Base-by-base conservation (phyloP, 2,329 filamentous ascomycete species). In the Pseudonectria foliicola region DNA sequence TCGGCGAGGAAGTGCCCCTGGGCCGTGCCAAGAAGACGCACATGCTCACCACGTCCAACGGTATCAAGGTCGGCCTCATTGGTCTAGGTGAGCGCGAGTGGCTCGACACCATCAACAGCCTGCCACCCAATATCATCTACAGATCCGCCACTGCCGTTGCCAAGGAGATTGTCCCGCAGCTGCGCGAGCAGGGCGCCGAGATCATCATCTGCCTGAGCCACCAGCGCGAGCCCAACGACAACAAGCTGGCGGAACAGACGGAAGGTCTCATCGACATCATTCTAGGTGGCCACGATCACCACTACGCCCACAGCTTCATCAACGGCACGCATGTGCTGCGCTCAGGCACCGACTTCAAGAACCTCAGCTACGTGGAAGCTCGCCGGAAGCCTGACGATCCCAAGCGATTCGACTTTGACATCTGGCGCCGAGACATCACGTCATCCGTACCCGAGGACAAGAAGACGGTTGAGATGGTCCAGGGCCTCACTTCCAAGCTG, bases 281-380 rank as follows among this genome's bases (percentile, higher is more conserved):
- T 29, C 71, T 95, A 0, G 87, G 88, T 31, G 88, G 88, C 0
- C 88, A 95, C 53, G 89, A 95, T 50, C 89, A 95, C 56, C 92
- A 82, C 61, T 95, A 95, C 55, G 73, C 72, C 12, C 86, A 95
- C 60, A 75, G 71, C 35, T 54, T 88, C 36, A 73, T 92, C 57
- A 88, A 89, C 41, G 82, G 81, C 7, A 85, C 77, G 1, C 88
- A 95, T 51, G 76, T 94, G 3, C 66, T 95, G n/a, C 77, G 89
- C 2, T 93, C 85, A 0, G 88, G 89, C 1, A 86, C 81, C 13
- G 89, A 95, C 57, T 95, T 95, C 63, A 93, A 92, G 62, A 85
- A 95, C 56, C 67, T 95, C 24, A 92, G 85, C 54, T 94, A 94
- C 54, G 73, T 95, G 34, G 85, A 94, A 57, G 83, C 77, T 2